Conservation (phyloP, 2,329 filamentous ascomycete species). For the Atkinsonella hypoxylon region DNA sequence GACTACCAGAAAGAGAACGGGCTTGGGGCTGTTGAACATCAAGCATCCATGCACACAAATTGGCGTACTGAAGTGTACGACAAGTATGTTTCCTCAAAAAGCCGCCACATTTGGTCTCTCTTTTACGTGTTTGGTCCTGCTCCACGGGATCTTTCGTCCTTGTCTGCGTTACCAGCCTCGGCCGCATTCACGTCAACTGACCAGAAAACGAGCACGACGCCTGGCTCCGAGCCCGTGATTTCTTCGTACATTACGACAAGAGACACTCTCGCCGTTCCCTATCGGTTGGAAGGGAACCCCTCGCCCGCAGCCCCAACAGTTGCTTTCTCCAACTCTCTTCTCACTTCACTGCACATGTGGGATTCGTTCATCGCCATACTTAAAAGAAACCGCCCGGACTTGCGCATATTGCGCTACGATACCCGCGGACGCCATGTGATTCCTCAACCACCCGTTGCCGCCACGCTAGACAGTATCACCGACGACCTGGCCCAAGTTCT, state of each 20-base stretch:
- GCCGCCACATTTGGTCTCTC: slow-evolving; percentile 52
- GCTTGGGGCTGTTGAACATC: slow-evolving; percentile 50
- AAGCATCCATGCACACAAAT: slow-evolving; percentile 49
- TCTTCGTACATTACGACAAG: slow-evolving; percentile 55
- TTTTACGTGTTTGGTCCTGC: slow-evolving; percentile 73
- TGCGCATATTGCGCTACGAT: slow-evolving; percentile 68
- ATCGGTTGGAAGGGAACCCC: slow-evolving; percentile 61
- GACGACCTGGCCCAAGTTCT: slow-evolving; percentile 57
- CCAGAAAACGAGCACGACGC: slow-evolving; percentile 40
- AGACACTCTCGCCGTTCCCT: slow-evolving; percentile 59
- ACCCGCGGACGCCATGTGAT: slow-evolving; percentile 53
- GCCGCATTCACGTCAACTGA: slow-evolving; percentile 44
- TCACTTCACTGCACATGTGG: slow-evolving; percentile 73
- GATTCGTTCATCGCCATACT: slow-evolving; percentile 58
- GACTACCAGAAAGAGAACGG: slow-evolving; percentile 60
- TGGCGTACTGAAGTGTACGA: slow-evolving; percentile 48
- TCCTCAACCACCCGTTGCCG: slow-evolving; percentile 34
- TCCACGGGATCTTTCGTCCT: slow-evolving; percentile 51
- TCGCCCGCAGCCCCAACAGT: slow-evolving; percentile 57
- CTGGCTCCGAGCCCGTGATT: slow-evolving; percentile 41
- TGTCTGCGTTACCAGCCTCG: slow-evolving; percentile 36
- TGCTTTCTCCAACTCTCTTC: slow-evolving; percentile 68
- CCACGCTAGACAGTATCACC: slow-evolving; percentile 53
- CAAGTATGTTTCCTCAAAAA: slow-evolving; percentile 45
- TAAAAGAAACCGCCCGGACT: slow-evolving; percentile 44